A percentile compares a stretch with the other conserved stretches of the same genome.
Evolutionary conservation across 305 asterid genomes (phyloP).

Genomic region (Salvia sclarea): DNA sequence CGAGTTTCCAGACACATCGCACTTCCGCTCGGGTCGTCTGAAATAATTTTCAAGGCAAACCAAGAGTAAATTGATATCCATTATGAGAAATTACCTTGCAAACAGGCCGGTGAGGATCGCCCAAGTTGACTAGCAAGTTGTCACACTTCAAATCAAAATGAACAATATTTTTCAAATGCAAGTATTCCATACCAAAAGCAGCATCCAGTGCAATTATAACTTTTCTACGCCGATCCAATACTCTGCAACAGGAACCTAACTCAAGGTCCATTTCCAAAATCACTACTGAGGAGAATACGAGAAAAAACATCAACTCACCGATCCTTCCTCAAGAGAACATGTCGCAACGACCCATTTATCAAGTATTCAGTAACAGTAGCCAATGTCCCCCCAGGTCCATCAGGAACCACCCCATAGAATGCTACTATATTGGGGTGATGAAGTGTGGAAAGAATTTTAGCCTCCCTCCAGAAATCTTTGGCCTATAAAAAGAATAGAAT

Average conservation of each 20-base stretch:
- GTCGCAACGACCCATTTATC: slow-evolving; percentile 81
- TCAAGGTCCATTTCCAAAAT: slow-evolving; percentile 28
- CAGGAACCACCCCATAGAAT: slow-evolving; percentile 91
- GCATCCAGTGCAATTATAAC: slow-evolving; percentile 75
- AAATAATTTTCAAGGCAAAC: neutral
- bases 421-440: slow-evolving; percentile 97
- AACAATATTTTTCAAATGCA: slow-evolving; percentile 73
- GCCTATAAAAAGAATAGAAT: slow-evolving; percentile 39
- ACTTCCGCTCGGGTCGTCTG: neutral
- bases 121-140: slow-evolving; percentile 81
- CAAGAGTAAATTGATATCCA: neutral
- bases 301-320: slow-evolving; percentile 49
- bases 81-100: slow-evolving; percentile 64
- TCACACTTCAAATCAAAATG: slow-evolving; percentile 90
- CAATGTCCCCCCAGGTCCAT: slow-evolving; percentile 80
- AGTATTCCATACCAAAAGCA: slow-evolving; percentile 92
- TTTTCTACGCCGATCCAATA: slow-evolving; percentile 67
- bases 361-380: slow-evolving; percentile 90
- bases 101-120: slow-evolving; percentile 80
- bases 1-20: neutral
- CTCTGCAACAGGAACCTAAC: slow-evolving; percentile 47
- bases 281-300: neutral
- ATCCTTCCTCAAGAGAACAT: slow-evolving; percentile 67
- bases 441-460: slow-evolving; percentile 74
- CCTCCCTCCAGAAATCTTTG: slow-evolving; percentile 96